phyloP scores from a whole-genome alignment of 2,329 filamentous ascomycete species.

The Penicillium janthinellum region DNA sequence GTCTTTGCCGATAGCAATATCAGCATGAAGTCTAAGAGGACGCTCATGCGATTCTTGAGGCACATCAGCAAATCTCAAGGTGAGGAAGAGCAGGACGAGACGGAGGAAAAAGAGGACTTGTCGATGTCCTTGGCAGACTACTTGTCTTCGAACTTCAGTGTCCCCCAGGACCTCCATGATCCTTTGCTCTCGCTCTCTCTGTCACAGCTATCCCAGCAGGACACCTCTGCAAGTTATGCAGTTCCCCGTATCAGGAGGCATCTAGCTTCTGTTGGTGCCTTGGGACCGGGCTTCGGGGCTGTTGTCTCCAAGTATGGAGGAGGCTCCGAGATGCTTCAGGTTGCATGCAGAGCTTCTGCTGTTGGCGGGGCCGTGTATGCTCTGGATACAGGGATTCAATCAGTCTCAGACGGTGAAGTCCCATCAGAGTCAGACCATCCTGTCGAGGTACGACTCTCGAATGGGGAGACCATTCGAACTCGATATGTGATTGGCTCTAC shows the following conservation, averaged over 20 bases:
- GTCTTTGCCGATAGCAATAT: conserved; percentile 79
- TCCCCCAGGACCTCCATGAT: conserved; percentile 68
- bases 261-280: conserved; percentile 80
- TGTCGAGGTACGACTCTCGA: conserved; percentile 37
- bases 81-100: conserved; percentile 35
- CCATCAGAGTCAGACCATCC: conserved; percentile 22
- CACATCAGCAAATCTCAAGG: conserved; percentile 71
- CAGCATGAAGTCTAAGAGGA: conserved; percentile 77
- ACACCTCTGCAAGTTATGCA: conserved; percentile 67
- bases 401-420: conserved; percentile 21
- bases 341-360: conserved; percentile 84
- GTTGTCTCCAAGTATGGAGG: conserved; percentile 94
- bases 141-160: conserved; percentile 59
- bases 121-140: conserved; percentile 52
- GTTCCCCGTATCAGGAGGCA: conserved; percentile 76
- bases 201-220: conserved; percentile 59
- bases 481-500: conserved; percentile 40
- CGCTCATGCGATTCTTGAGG: conserved; percentile 90
- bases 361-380: conserved; percentile 92
- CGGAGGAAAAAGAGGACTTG: conserved; percentile 59
- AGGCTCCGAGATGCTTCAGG: conserved; percentile 83
- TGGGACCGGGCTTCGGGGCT: conserved; percentile 85
- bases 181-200: conserved; percentile 72
- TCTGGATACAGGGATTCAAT: conserved; percentile 68
- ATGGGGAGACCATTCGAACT: conserved; percentile 41